These are phyloP conservation scores for Silene latifolia DNA, from an alignment of 148 eudicot genomes.

Conservation along the genomic window DNA sequence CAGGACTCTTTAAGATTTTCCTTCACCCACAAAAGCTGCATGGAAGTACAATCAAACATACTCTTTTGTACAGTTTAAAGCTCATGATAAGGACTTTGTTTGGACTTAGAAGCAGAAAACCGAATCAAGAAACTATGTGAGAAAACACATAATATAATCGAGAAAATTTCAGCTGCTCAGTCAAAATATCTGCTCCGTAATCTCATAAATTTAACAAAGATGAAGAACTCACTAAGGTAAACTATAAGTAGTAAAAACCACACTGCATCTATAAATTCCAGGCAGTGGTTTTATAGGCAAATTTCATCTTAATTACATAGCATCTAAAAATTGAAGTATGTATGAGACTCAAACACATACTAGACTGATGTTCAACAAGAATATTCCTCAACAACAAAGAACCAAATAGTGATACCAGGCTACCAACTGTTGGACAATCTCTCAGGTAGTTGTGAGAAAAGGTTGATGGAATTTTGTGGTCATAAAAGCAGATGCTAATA, in stretches of 20 bases:
- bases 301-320: too few species aligned
- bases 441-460: background rate
- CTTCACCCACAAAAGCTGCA: conserved; percentile 97
- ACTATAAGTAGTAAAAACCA: background rate
- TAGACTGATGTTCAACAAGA: too few species aligned
- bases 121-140: background rate
- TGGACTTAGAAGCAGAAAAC: background rate
- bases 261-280: background rate
- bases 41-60: conserved; percentile 13
- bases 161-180: background rate
- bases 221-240: background rate
- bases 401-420: too few species aligned
- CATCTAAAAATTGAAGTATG: too few species aligned
- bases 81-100: background rate
- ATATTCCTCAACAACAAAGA: too few species aligned
- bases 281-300: too few species aligned
- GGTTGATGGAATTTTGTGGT: background rate
- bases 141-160: background rate
- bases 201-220: background rate
- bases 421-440: background rate
- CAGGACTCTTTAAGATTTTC: conserved; percentile 96
- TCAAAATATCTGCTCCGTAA: background rate
- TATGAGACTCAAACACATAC: too few species aligned
- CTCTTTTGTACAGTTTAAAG: conserved; percentile 2
- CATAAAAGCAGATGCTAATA: background rate